A percentile compares a stretch with the other conserved stretches of the same genome.
These are phyloP conservation scores for Malassezia pachydermatis DNA, from an alignment of 1,284 basidiomycete genomes.

Conservation along the genomic window DNA sequence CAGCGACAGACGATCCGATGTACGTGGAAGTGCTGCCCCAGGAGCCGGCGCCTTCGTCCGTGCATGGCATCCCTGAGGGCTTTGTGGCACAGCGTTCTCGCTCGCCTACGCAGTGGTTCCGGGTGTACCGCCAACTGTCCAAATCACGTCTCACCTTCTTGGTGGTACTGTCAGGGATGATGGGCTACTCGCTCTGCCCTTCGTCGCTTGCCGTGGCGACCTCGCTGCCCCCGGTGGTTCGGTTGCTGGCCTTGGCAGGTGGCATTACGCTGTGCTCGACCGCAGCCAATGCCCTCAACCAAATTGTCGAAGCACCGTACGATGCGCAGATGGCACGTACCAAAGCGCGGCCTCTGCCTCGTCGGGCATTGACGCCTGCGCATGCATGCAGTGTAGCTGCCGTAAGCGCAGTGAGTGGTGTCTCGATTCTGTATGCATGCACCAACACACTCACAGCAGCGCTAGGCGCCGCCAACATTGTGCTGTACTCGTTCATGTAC, in stretches of 20 bases:
- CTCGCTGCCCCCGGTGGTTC: slow-evolving; percentile 26
- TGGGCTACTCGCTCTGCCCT: slow-evolving; percentile 75
- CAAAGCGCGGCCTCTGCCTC: slow-evolving; percentile 75
- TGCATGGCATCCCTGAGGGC: slow-evolving; percentile 4
- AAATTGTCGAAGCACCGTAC: slow-evolving; percentile 85
- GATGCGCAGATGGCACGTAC: slow-evolving; percentile 96
- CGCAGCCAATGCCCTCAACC: slow-evolving; percentile 88
- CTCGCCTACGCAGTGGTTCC: slow-evolving; percentile 2
- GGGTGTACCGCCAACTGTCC: slow-evolving; percentile 65
- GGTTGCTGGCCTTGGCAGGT: slow-evolving; percentile 69
- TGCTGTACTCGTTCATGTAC: slow-evolving; percentile 81
- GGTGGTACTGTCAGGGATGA: slow-evolving; percentile 80
- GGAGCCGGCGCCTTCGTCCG: not conserved
- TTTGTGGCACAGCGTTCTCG: not conserved
- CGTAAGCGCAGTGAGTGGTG: slow-evolving; percentile 65
- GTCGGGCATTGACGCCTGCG: slow-evolving; percentile 66
- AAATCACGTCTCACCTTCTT: slow-evolving; percentile 81
- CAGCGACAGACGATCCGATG: slow-evolving; percentile 11
- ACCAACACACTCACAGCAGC: slow-evolving; percentile 78
- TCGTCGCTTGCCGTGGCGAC: slow-evolving; percentile 24
- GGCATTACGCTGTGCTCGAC: slow-evolving; percentile 86
- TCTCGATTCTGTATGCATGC: slow-evolving; percentile 67
- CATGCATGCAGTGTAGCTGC: slow-evolving; percentile 75
- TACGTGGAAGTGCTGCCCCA: slow-evolving; percentile 4
- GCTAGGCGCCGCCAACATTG: slow-evolving; percentile 74